Conservation (phyloP, 2,329 filamentous ascomycete species). For the Stachybotrys echinatus region DNA sequence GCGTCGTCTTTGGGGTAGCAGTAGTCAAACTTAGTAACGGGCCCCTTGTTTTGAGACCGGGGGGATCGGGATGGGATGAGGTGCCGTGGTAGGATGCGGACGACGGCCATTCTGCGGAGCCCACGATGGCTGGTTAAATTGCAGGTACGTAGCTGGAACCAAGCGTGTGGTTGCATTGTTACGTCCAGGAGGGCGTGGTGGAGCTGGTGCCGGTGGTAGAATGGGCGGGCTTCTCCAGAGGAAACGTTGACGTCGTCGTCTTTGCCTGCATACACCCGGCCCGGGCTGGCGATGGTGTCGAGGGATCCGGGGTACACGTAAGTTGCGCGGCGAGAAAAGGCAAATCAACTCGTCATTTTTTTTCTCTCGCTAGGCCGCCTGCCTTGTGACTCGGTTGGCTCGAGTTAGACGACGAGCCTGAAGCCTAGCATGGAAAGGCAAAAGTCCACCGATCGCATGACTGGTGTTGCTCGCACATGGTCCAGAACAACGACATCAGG, state of each 20-base stretch:
- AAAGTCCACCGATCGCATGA: neutral
- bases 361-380: too few species aligned
- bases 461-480: neutral
- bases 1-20: neutral
- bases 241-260: neutral
- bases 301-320: too few species aligned
- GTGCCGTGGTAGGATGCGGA: neutral
- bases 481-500: neutral
- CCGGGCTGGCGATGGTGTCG: too few species aligned
- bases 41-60: neutral
- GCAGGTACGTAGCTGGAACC: neutral
- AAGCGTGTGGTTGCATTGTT: neutral
- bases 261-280: too few species aligned
- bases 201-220: neutral
- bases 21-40: neutral
- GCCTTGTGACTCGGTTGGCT: neutral
- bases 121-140: neutral
- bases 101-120: neutral
- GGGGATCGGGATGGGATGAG: neutral
- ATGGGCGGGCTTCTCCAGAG: neutral
- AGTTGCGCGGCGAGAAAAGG: too few species aligned
- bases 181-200: neutral
- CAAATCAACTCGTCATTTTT: too few species aligned
- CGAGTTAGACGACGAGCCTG: neutral
- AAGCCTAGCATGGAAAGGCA: too few species aligned